Percentiles rank a stretch among this genome's conserved stretches.
Evolutionary conservation across 2,329 filamentous ascomycete species (phyloP).

Genomic region (Podosphaera aphanis): DNA sequence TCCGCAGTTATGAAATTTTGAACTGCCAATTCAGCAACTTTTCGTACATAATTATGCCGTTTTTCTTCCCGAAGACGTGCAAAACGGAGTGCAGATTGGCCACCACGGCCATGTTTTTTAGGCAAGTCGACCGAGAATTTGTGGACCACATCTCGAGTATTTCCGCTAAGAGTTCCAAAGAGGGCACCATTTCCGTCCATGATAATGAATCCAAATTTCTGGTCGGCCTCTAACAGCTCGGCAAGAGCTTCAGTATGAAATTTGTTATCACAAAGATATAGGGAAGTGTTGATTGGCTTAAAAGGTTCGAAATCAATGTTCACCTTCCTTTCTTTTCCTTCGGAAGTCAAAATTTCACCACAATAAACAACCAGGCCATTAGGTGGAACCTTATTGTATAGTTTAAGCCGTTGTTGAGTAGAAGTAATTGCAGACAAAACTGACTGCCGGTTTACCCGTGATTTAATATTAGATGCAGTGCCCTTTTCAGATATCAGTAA

Average conservation of each 20-base stretch:
- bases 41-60: conserved; percentile 98
- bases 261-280: conserved; percentile 99
- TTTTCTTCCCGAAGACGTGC: conserved; percentile 98
- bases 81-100: conserved; percentile 97
- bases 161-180: conserved; percentile 89
- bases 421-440: conserved; percentile 96
- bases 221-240: conserved; percentile 91
- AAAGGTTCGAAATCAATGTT: conserved; percentile 99
- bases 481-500: conserved; percentile 30
- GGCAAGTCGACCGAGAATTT: conserved; percentile 97
- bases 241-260: conserved; percentile 96
- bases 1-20: conserved; percentile 98
- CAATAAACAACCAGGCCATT: conserved; percentile 98
- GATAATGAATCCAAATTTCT: conserved; percentile 98
- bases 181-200: conserved; percentile 98
- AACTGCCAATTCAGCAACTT: conserved; percentile 90
- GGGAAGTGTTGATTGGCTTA: conserved; percentile 98
- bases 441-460: conserved; percentile 92
- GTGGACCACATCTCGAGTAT: conserved; percentile 88
- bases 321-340: conserved; percentile 98
- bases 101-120: conserved; percentile 99
- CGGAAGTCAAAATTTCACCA: conserved; percentile 96
- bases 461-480: conserved; percentile 98
- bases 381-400: conserved; percentile 96
- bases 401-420: conserved; percentile 94